phyloP scores from a whole-genome alignment of 129 eudicot species.

The Silybum marianum region DNA sequence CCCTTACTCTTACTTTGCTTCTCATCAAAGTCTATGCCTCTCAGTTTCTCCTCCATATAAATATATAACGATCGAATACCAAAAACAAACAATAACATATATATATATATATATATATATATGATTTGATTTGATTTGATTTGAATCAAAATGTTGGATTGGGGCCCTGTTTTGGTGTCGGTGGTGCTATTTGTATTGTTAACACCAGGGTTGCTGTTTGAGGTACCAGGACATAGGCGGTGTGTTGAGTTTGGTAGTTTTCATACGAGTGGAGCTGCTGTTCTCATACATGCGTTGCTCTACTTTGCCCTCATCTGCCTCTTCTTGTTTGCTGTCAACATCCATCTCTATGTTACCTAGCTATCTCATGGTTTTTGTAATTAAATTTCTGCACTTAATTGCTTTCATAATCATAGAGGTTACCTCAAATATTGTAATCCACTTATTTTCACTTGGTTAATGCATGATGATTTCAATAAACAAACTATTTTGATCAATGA shows the following conservation, averaged over 20 bases:
- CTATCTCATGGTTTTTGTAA: background rate
- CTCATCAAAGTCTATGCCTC: conserved; percentile 35
- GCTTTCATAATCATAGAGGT: background rate
- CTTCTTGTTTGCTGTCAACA: conserved; percentile 50
- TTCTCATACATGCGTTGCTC: conserved; percentile 53
- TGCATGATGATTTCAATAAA: background rate
- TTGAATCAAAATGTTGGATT: conserved; percentile 42
- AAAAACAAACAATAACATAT: conserved; percentile 1
- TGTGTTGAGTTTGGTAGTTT: conserved; percentile 68
- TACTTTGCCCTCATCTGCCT: conserved; percentile 62
- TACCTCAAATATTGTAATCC: no score
- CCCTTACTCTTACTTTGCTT: conserved; percentile 43
- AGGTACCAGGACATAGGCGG: conserved; percentile 56
- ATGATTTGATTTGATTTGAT: no score
- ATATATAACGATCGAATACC: background rate
- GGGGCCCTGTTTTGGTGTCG: conserved; percentile 70
- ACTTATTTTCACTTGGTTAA: background rate
- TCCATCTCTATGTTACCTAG: conserved; percentile 55
- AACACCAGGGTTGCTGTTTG: conserved; percentile 69
- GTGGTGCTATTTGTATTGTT: conserved; percentile 62
- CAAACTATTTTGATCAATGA: background rate
- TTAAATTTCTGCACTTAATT: background rate
- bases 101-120: background rate
- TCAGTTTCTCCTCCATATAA: conserved; percentile 6
- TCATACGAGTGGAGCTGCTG: conserved; percentile 60